Percentiles rank a stretch among this genome's conserved stretches.
phyloP scores from a whole-genome alignment of 202 grass and related monocot species.

The Digitaria exilis region DNA sequence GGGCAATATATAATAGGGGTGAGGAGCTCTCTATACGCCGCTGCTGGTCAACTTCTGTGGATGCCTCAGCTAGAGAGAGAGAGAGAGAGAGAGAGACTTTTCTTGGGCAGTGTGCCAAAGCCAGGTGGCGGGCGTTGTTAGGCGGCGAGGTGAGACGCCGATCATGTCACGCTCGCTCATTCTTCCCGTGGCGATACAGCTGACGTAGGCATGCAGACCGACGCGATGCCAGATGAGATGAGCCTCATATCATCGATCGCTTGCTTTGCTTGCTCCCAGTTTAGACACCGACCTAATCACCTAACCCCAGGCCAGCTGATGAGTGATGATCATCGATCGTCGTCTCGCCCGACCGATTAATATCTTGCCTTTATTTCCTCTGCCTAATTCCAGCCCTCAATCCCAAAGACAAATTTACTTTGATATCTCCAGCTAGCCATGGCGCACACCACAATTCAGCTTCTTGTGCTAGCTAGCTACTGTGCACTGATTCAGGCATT shows the following conservation, averaged over 20 bases:
- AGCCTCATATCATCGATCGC: neutral
- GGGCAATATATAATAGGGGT: conserved; percentile 52
- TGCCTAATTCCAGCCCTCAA: conserved; percentile 35
- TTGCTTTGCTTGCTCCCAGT: neutral
- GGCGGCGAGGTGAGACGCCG: neutral
- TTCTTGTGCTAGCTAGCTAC: neutral
- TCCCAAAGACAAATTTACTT: neutral
- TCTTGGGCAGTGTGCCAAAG: conserved; percentile 46
- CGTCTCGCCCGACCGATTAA: conserved; percentile 12
- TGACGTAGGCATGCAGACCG: conserved; percentile 3
- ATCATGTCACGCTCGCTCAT: conserved; percentile 13
- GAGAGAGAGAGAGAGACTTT: conserved; percentile 36
- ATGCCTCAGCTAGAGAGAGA: neutral
- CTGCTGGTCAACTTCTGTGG: conserved; percentile 54
- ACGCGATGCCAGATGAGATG: neutral
- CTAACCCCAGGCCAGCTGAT: conserved; percentile 1
- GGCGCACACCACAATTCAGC: neutral
- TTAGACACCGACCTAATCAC: conserved; percentile 28
- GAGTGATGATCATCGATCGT: too few species aligned
- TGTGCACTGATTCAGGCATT: conserved; percentile 12
- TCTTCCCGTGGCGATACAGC: too few species aligned
- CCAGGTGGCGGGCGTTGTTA: conserved; percentile 40
- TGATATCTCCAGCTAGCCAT: conserved; percentile 4
- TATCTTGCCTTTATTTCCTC: conserved; percentile 23
- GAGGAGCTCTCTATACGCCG: neutral